A percentile compares a stretch with the other conserved stretches of the same genome.
Conservation (phyloP, 306 rosid species). For the Ormosia semicastrata region DNA sequence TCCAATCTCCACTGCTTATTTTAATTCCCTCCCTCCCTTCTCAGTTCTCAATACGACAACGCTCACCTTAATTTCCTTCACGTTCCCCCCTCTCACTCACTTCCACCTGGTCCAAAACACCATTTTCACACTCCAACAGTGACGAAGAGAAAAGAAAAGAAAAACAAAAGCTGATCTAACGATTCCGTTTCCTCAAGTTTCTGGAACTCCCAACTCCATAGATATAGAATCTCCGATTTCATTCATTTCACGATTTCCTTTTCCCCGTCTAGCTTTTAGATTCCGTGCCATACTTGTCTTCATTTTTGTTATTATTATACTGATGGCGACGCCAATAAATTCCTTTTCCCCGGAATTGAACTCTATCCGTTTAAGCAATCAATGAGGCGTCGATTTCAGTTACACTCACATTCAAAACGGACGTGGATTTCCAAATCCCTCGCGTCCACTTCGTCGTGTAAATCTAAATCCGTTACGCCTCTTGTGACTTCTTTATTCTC, state of each 20-base stretch:
- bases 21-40: not conserved
- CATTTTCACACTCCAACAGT: not conserved
- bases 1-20: too few species aligned
- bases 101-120: not conserved
- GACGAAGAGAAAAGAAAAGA: not conserved
- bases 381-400: slow-evolving; percentile 21
- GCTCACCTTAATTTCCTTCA: slow-evolving; percentile 26
- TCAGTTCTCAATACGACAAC: slow-evolving; percentile 30
- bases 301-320: not conserved
- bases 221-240: not conserved
- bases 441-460: not conserved
- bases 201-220: not conserved
- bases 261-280: not conserved
- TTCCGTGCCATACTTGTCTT: not conserved
- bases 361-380: slow-evolving; percentile 26
- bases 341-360: not conserved
- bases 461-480: not conserved
- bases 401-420: not conserved
- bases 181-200: not conserved
- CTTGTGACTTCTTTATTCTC: not conserved
- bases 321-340: not conserved
- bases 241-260: slow-evolving; percentile 9
- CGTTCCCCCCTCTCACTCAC: not conserved
- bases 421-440: slow-evolving; percentile 10
- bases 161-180: not conserved